Evolutionary conservation across 768 basidiomycete genomes (phyloP).

Genomic region (Termitomyces sp.): DNA sequence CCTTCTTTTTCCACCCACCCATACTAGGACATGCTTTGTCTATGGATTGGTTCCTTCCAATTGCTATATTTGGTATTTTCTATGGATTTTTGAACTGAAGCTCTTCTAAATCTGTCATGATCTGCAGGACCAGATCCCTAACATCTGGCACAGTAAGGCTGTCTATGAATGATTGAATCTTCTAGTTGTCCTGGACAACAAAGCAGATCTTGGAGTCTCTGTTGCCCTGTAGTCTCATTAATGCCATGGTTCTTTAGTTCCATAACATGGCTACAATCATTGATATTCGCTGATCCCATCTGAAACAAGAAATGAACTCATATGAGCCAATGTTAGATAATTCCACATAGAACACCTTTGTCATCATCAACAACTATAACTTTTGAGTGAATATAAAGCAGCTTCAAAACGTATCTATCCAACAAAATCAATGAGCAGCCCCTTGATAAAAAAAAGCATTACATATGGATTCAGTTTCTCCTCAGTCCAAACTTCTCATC

Average conservation of each 20-base stretch:
- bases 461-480: conserved; percentile 71
- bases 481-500: conserved; percentile 77
- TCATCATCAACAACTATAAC: conserved; percentile 94
- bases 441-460: too few relatives aligned
- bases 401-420: conserved; percentile 69
- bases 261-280: conserved; percentile 66
- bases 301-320: conserved; percentile 18
- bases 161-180: conserved; percentile 73
- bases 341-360: conserved; percentile 71
- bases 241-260: neutral
- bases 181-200: conserved; percentile 84
- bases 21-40: too few relatives aligned
- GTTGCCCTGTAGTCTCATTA: conserved; percentile 52
- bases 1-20: too few relatives aligned
- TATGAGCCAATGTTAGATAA: neutral
- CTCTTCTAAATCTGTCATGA: too few relatives aligned
- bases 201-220: conserved; percentile 94
- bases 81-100: too few relatives aligned
- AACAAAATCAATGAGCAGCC: conserved; percentile 4
- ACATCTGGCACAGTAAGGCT: conserved; percentile 62
- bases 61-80: too few relatives aligned
- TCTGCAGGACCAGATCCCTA: too few relatives aligned
- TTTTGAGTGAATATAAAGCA: conserved; percentile 83
- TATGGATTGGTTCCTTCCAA: too few relatives aligned
- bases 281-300: conserved; percentile 94